phyloP scores from a whole-genome alignment of 306 rosid genomes.

The Cicer judaicum region DNA sequence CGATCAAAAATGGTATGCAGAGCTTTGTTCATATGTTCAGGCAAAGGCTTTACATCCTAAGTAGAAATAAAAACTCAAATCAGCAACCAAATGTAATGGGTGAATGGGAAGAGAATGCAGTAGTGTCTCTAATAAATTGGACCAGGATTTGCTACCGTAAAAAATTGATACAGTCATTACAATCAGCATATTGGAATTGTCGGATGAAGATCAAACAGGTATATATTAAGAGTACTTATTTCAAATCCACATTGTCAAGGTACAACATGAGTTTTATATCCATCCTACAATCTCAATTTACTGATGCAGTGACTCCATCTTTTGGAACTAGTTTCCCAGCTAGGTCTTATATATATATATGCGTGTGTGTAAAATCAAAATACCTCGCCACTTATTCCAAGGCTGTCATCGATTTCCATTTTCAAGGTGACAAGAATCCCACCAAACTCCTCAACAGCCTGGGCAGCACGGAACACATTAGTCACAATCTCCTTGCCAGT shows the following conservation, averaged over 20 bases:
- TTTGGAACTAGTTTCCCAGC: not conserved
- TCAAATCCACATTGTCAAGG: not conserved
- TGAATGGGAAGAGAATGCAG: slow-evolving; percentile 16
- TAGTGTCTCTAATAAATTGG: not conserved
- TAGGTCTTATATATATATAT: not conserved
- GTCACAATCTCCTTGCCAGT: slow-evolving; percentile 67
- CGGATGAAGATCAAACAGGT: not conserved
- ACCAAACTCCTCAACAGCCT: slow-evolving; percentile 85
- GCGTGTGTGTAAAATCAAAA: not conserved
- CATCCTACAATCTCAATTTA: not conserved
- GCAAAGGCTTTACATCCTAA: slow-evolving; percentile 71
- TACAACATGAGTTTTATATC: not conserved
- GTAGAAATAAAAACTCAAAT: slow-evolving; percentile 26
- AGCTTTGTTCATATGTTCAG: slow-evolving; percentile 67
- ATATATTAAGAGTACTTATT: not conserved
- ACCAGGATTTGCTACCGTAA: not conserved
- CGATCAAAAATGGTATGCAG: slow-evolving; percentile 63
- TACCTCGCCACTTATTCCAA: slow-evolving; percentile 93
- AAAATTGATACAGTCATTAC: not conserved
- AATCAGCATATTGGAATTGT: not conserved
- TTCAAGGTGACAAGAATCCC: slow-evolving; percentile 63
- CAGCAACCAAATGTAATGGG: slow-evolving; percentile 21
- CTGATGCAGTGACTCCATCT: not conserved
- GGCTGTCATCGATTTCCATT: slow-evolving; percentile 84
- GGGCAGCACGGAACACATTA: slow-evolving; percentile 78